Evolutionary conservation across 1,139 yeast species (phyloP).

Genomic region (Candida sojae): DNA sequence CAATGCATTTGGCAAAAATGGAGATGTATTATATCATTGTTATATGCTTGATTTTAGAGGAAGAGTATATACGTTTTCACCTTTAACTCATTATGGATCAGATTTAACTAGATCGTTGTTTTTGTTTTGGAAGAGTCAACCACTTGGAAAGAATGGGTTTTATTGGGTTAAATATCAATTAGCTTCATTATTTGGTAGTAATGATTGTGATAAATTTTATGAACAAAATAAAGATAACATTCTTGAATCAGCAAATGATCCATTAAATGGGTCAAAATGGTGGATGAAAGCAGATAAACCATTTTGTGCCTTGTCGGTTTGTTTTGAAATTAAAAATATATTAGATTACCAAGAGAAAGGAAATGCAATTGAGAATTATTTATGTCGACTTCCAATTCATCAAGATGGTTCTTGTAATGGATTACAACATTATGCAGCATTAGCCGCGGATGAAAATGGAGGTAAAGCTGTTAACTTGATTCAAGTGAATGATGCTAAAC

Average conservation of each 20-base stretch:
- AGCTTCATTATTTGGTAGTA: conserved; percentile 37
- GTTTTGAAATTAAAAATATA: conserved; percentile 33
- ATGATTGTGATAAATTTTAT: conserved; percentile 31
- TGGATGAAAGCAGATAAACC: conserved; percentile 45
- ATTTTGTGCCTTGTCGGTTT: conserved; percentile 40
- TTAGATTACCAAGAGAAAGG: conserved; percentile 18
- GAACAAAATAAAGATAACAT: conserved; percentile 24
- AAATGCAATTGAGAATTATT: conserved; percentile 22
- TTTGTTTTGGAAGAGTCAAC: conserved; percentile 41
- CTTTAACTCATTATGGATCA: conserved; percentile 38
- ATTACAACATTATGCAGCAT: conserved; percentile 49
- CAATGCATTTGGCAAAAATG: conserved; percentile 30
- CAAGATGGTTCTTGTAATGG: conserved; percentile 54
- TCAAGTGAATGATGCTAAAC: conserved; percentile 20
- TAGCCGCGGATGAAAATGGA: conserved; percentile 38
- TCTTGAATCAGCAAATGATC: conserved; percentile 29
- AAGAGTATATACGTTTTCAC: conserved; percentile 42
- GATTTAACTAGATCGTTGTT: conserved; percentile 37
- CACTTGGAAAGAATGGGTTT: conserved; percentile 37
- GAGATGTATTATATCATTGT: conserved; percentile 42
- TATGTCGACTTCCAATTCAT: conserved; percentile 41
- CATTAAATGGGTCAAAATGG: conserved; percentile 29
- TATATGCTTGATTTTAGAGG: conserved; percentile 46
- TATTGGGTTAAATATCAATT: conserved; percentile 45
- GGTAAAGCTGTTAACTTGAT: conserved; percentile 41